These are phyloP conservation scores for Azolla pinnata DNA, from an alignment of 75 land plant species.

Conservation along the genomic window DNA sequence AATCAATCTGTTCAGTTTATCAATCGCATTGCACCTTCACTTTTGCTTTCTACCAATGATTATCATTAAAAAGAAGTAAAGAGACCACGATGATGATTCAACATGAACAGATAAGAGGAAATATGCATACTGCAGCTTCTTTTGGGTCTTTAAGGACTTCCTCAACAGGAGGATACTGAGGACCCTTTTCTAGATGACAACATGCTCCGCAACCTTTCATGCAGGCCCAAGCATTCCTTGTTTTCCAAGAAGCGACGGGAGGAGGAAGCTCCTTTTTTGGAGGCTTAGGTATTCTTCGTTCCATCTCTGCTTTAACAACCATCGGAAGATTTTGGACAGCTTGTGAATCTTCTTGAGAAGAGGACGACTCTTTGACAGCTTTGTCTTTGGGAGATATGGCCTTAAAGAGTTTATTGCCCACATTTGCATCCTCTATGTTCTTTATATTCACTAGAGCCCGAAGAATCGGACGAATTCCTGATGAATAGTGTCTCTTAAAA, in stretches of 20 bases:
- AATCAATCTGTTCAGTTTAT: no score
- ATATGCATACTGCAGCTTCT: constrained; percentile 34
- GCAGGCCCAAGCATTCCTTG: constrained; percentile 36
- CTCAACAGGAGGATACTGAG: constrained; percentile 49
- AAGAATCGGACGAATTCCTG: constrained; percentile 3
- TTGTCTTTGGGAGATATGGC: background rate
- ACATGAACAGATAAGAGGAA: no score
- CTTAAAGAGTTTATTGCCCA: background rate
- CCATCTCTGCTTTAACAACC: constrained; percentile 1
- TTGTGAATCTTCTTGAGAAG: background rate
- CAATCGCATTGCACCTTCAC: no score
- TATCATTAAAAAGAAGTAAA: no score
- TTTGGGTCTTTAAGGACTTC: constrained; percentile 48
- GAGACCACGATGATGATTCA: background rate
- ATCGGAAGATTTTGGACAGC: background rate
- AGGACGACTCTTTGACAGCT: background rate
- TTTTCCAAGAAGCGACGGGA: constrained; percentile 1
- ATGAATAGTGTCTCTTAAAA: constrained; percentile 3
- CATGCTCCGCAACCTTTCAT: constrained; percentile 65
- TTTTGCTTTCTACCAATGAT: no score
- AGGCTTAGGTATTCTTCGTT: background rate
- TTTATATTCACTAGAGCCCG: constrained; percentile 1
- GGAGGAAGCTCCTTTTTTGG: background rate
- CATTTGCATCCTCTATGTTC: background rate
- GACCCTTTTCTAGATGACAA: constrained; percentile 64